Evolutionary conservation across 164 flowering plant species (phyloP), one percentile per base, ranked within the genome.

Genomic region (Kalanchoe fedtschenkoi): DNA sequence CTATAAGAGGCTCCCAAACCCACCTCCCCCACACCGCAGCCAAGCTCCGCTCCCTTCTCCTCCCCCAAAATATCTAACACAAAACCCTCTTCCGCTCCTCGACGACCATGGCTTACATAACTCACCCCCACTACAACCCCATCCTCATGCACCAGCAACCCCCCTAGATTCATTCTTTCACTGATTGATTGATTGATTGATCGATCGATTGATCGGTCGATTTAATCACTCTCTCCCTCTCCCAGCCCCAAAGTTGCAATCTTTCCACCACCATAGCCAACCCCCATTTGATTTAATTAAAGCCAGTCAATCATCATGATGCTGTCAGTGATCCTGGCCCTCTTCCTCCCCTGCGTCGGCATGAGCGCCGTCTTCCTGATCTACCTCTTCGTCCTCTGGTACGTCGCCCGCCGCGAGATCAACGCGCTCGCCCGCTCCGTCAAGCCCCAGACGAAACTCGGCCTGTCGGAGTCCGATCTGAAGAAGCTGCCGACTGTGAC

Each of bases 381-480:
- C 56, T 51, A 51, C 59, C 32, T 56, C 30, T 56, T 56, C 34
- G 15, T 14, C 35, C 34, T 30, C 35, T 58, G 41, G 61, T 24
- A 17, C 34, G 56, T 22, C 37, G 56, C 39, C n/a, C 30, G 34
- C 19, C 34, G 34, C 1, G 58, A 55, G 9, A 37, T 37, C 11
- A 51, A 51, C 56, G 24, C n/a, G 29, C 29, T 22, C 24, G 37
- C 37, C 51, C 10, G 33, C 2, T 77, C 75, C 46, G 71, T 41
- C 10, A 77, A 79, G 57, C 62, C 67, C 19, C 60, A 2, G 17
- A 11, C 59, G 9, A 60, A 46, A 33, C 65, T 61, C 35, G 89
- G 93, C 0, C 65, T 86, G 24, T 78, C 86, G 21, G 68, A 65
- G 2, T 60, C 73, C 38, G 83, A 84, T 60, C 74, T 84, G 6